Evolutionary conservation across 148 eudicot species (phyloP), one percentile per base, ranked within the genome.

Genomic region (Rhododendron molle): DNA sequence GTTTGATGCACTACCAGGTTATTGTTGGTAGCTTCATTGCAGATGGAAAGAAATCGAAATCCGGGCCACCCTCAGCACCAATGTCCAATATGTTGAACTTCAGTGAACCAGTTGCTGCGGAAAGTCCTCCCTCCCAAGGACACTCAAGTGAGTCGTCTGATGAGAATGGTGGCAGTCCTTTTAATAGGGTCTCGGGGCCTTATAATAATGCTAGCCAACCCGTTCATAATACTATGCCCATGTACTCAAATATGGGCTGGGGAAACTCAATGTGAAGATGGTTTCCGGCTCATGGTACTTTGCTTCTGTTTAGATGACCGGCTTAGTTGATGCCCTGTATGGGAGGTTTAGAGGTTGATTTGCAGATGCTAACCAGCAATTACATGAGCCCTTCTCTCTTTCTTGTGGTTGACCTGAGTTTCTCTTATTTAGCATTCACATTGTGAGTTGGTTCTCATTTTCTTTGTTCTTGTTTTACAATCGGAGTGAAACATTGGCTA

Each of bases 11-110:
- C 85, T 79, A 11, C 83, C 92, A 95, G 99, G 94, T 96, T 56
- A 89, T 97, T 6, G 96, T 94, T 44, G 99, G 98, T 30, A 97
- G 98, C 94, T 95, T 95, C 88, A 90, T 95, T 80, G 94, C 95
- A 11, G 96, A 94, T 32, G 94, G 93, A 69, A 95, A 95, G 81
- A 97, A 93, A 85, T 86, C 93, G 9, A 97, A 95, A 89, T 90
- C 93, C 36, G 90, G 90, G 89, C 95, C 92, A n/a, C 82, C 98
- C 84, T 47, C 93, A 49, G 82, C 93, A 73, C 89, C 88, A 26
- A 85, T 91, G 65, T 81, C 94, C 21, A 88, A 90, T 86, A 89
- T 89, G 89, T 80, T 89, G 71, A 89, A 82, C 83, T 89, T 90
- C 18, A 87, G 89, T 14, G 86, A 83, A 67, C 89, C 89, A 26